phyloP scores from a whole-genome alignment of 768 basidiomycete species.

The Stropharia rugosoannulata region DNA sequence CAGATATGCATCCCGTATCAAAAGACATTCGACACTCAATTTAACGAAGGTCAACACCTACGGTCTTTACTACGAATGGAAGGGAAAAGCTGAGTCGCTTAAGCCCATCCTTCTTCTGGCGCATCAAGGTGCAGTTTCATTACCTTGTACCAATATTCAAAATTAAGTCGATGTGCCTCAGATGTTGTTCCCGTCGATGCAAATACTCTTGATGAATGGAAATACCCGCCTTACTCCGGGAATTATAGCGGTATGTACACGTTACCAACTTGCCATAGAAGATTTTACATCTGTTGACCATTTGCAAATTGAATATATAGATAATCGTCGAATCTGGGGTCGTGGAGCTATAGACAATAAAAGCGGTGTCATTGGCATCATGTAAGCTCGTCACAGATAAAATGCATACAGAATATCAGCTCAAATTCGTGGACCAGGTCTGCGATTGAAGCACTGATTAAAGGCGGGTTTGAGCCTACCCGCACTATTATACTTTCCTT shows the following conservation, averaged over 20 bases:
- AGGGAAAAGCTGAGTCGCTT: conserved; percentile 55
- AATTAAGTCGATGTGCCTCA: conserved; percentile 14
- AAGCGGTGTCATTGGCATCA: conserved; percentile 60
- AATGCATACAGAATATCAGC: background rate
- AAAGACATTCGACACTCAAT: conserved; percentile 52
- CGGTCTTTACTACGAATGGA: conserved; percentile 73
- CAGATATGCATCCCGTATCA: too few relatives aligned
- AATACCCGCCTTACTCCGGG: conserved; percentile 62
- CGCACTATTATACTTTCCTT: conserved; percentile 62
- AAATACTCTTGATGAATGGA: conserved; percentile 57
- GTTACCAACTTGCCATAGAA: background rate
- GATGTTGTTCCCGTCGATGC: conserved; percentile 71
- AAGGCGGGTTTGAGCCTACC: conserved; percentile 60
- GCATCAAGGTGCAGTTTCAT: conserved; percentile 51
- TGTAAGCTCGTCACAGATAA: conserved; percentile 34
- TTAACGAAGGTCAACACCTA: conserved; percentile 76
- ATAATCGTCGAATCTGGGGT: conserved; percentile 63
- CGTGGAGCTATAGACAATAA: conserved; percentile 78
- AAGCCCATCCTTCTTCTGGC: conserved; percentile 69
- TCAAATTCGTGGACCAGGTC: conserved; percentile 18
- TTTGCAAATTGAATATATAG: conserved; percentile 16
- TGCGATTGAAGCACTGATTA: conserved; percentile 63
- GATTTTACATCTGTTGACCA: background rate
- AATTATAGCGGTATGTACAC: conserved; percentile 46
- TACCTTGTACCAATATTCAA: background rate